Percentiles rank a stretch among this genome's conserved stretches.
These are phyloP conservation scores for Fusarium vanettenii DNA, from an alignment of 2,329 filamentous ascomycete genomes.

Conservation along the genomic window DNA sequence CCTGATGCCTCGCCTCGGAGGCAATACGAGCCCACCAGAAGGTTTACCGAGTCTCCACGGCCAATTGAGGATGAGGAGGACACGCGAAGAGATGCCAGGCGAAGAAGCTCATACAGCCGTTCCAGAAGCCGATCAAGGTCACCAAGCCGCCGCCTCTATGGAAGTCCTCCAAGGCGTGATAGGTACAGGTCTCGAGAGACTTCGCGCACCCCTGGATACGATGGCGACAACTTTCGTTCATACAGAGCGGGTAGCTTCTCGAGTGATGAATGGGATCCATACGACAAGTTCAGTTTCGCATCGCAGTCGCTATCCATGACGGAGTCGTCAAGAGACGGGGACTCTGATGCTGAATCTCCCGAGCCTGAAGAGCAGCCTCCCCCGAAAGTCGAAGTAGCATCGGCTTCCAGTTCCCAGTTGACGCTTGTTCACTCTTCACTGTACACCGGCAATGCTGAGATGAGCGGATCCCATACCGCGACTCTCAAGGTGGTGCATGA, in stretches of 20 bases:
- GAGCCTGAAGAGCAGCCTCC: slow-evolving; percentile 39
- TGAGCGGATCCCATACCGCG: slow-evolving; percentile 50
- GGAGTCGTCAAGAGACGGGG: slow-evolving; percentile 41
- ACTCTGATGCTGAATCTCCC: slow-evolving; percentile 46
- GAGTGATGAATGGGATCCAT: slow-evolving; percentile 44
- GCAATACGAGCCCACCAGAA: not conserved
- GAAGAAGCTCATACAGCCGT: not conserved
- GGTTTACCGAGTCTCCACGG: slow-evolving; percentile 29
- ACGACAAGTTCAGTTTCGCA: slow-evolving; percentile 45
- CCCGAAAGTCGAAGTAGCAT: slow-evolving; percentile 23
- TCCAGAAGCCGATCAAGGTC: slow-evolving; percentile 21
- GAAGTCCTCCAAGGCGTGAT: not conserved
- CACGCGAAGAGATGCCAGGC: not conserved
- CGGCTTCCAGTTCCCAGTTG: slow-evolving; percentile 24
- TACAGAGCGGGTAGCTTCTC: slow-evolving; percentile 24
- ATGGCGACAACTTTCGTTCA: slow-evolving; percentile 8
- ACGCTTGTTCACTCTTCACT: slow-evolving; percentile 48
- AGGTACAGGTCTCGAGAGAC: slow-evolving; percentile 7
- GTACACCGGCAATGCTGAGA: slow-evolving; percentile 54
- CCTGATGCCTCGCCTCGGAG: not conserved
- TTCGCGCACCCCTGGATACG: slow-evolving; percentile 1
- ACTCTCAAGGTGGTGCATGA: slow-evolving; percentile 52
- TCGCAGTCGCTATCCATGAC: slow-evolving; percentile 31
- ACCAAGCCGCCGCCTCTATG: slow-evolving; percentile 4
- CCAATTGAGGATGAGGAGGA: slow-evolving; percentile 24